Evolutionary conservation across 768 basidiomycete genomes (phyloP), one percentile per base, ranked within the genome.

Genomic region (Boletus fagicola): DNA sequence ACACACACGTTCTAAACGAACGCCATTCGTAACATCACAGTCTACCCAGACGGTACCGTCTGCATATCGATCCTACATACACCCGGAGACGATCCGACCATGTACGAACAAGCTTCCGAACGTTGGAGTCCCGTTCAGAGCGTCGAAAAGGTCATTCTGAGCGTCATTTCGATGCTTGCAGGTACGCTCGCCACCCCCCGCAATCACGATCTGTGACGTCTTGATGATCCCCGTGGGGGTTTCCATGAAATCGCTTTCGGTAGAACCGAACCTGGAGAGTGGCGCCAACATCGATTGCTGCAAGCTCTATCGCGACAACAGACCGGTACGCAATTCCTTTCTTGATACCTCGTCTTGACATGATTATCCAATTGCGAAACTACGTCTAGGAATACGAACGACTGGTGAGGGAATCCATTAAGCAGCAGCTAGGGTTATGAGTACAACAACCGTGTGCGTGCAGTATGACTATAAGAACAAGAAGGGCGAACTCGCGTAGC

Each of bases 61-160:
- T 99, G 97, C 78, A 98, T 99, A 66, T 98, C 95, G 1, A 99
- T 99, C 68, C 76, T 99, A 24, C 97, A 99, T 70, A 88, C 93
- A 0, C 97, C 95, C 0, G 92, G 91, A 10, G 92, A 93, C 67
- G 90, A 93, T 63, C 92, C 92, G 18, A 89, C 87, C 57, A 89
- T 92, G 80, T 98, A 98, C 72, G 96, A 99, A 71, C 85, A 89
- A 63, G 93, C 94, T 0, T 93, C 90, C 20, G 97, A 99, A 68
- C 83, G 97, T 39, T 99, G 97, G 97, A 93, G 90, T 56, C 97
- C 97, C n/a, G 96, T 98, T 0, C 96, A 98, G 75, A 93, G 92
- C 66, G 92, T 99, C 16, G 91, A 98, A 77, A 98, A 97, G 75
- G 96, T 97, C 62, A 82, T 98, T 53, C 79, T 98, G 11, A 95